Evolutionary conservation across 1,139 yeast species (phyloP).

Genomic region (Zygosaccharomyces sapae): DNA sequence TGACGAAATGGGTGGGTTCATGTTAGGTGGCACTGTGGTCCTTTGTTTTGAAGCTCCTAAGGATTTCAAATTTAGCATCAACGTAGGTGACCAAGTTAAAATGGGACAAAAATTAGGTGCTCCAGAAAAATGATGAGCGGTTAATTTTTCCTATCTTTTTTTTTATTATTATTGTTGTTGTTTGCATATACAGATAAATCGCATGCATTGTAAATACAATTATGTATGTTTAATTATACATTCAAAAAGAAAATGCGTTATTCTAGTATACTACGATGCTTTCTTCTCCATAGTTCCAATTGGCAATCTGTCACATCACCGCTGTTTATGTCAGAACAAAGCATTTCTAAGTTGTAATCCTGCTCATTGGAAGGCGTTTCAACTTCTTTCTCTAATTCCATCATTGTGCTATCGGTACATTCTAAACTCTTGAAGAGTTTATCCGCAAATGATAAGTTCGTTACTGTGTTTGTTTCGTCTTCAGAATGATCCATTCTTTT

Average conservation of each 20-base stretch:
- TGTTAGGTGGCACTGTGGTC: constrained; percentile 92
- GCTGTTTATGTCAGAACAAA: constrained; percentile 24
- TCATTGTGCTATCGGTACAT: constrained; percentile 20
- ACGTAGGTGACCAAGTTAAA: constrained; percentile 70
- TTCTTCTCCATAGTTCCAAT: constrained; percentile 30
- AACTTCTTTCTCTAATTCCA: constrained; percentile 21
- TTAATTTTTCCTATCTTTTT: neutral
- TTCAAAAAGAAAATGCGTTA: neutral
- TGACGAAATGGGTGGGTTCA: constrained; percentile 96
- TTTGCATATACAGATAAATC: constrained; percentile 1
- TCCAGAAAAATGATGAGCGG: constrained; percentile 36
- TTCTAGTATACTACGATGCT: constrained; percentile 13
- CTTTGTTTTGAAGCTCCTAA: constrained; percentile 94
- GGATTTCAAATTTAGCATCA: constrained; percentile 63
- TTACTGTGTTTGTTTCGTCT: neutral
- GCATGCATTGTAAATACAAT: constrained; percentile 3
- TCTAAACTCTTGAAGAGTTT: constrained; percentile 13
- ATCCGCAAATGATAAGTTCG: constrained; percentile 5
- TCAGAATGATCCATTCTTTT: constrained; percentile 11
- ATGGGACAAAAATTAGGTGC: constrained; percentile 82
- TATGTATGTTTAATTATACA: neutral
- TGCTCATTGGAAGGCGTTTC: constrained; percentile 3
- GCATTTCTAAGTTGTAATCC: constrained; percentile 27
- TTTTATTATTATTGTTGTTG: neutral
- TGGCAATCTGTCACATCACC: constrained; percentile 28